Evolutionary conservation across 139 green algal genomes (phyloP), one percentile per base, ranked within the genome.

Genomic region (Closterium sp.): DNA sequence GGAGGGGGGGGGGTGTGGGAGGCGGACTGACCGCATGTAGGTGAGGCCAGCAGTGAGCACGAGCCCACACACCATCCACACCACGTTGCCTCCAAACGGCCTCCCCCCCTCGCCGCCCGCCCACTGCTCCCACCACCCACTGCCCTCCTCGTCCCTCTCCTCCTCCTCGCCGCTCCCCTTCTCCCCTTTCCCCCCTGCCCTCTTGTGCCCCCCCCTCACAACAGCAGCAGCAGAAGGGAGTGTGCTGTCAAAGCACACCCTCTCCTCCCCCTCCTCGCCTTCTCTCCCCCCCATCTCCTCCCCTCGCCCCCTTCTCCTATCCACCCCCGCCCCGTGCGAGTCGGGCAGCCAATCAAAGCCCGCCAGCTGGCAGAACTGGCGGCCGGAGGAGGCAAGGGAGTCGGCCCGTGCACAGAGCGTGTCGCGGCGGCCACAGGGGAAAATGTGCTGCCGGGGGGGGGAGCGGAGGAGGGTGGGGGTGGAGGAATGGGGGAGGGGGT

Each of bases 341-440:
- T 88, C 85, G 22, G 85, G 85, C 85, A 38, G 85, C 88, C 29
- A 31, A 31, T 21, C 50, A 27, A 91, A 91, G 88, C 88, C 88
- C 13, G 88, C 88, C 28, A 91, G 50, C 28, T 31, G 42, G 88
- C 88, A 91, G 50, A 91, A 91, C 28, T 85, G 29, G 88, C 29
- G 28, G 42, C 88, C 88, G 21, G 42, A 70, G 42, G 88, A 31
- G 21, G 88, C 88, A 31, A 85, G 89, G 11, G 29, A 31, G 28
- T 86, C 50, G 22, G 13, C 21, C 30, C 88, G 42, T 2, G 88
- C 88, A 24, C 88, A 91, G 50, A 91, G 29, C 13, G 88, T 91
- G 50, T 91, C 88, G 29, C 50, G 42, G 30, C 29, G 88, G 29
- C 88, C 88, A 22, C 88, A 91, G 30, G 88, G 88, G 30, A 31